These are phyloP conservation scores for Combretum micranthum DNA, from an alignment of 345 rosid species.

Conservation along the genomic window DNA sequence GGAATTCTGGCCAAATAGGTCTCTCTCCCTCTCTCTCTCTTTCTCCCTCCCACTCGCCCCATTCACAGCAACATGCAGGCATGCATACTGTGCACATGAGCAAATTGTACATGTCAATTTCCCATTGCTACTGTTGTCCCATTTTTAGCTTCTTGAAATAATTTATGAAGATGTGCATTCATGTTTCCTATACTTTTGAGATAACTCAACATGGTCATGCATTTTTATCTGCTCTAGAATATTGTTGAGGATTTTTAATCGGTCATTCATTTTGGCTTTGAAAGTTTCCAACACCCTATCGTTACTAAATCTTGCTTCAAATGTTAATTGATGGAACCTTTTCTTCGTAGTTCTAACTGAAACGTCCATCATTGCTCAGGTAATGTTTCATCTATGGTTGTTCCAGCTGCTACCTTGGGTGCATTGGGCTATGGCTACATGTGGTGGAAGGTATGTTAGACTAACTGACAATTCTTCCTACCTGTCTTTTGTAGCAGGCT, in stretches of 20 bases:
- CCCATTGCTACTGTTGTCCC: too few relatives aligned
- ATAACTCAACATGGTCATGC: too few relatives aligned
- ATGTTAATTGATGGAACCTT: neutral
- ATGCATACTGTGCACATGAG: neutral
- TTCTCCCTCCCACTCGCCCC: neutral
- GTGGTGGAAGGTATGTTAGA: conserved; percentile 90
- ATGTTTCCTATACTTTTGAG: too few relatives aligned
- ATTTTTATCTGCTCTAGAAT: too few relatives aligned
- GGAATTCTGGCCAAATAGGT: conserved; percentile 45
- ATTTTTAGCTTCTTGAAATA: too few relatives aligned
- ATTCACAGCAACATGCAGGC: neutral
- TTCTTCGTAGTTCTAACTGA: neutral
- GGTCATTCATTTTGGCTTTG: too few relatives aligned
- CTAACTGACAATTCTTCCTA: neutral
- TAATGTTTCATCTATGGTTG: conserved; percentile 41
- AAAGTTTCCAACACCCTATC: neutral
- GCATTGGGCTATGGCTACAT: conserved; percentile 94
- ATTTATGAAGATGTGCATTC: too few relatives aligned
- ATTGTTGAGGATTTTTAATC: too few relatives aligned
- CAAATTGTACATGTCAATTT: too few relatives aligned
- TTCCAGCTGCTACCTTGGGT: conserved; percentile 80
- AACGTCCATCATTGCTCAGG: conserved; percentile 28
- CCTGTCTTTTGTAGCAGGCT: neutral
- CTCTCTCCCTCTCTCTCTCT: neutral
- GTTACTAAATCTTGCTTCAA: neutral